Percentiles rank a stretch among this genome's conserved stretches.
phyloP scores from a whole-genome alignment of 2,329 filamentous ascomycete genomes.

The Pestalotiopsis sp. region DNA sequence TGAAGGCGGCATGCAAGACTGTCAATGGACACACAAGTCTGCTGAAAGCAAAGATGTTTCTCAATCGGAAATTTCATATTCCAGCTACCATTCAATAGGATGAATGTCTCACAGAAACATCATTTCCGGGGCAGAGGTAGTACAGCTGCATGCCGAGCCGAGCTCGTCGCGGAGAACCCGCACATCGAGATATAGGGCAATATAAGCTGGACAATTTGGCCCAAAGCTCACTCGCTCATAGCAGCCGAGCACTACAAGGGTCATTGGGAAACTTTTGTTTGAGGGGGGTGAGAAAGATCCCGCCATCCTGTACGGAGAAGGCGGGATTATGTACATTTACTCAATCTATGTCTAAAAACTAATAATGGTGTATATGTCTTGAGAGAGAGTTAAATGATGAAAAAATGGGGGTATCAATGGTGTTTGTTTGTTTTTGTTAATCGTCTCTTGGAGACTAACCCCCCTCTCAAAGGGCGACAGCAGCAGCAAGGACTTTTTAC shows the following conservation, averaged over 20 bases:
- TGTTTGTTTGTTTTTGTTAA: neutral
- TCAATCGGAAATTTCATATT: neutral
- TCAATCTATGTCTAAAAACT: constrained; percentile 10
- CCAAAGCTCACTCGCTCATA: neutral
- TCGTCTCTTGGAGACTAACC: neutral
- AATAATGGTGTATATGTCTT: neutral
- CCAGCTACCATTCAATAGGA: neutral
- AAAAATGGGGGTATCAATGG: constrained; percentile 3
- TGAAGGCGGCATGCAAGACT: neutral
- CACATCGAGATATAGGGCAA: neutral
- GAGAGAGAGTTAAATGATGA: constrained; percentile 2
- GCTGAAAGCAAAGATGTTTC: neutral
- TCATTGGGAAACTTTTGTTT: neutral
- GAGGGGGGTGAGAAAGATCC: constrained; percentile 8
- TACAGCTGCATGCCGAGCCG: neutral
- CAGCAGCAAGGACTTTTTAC: neutral
- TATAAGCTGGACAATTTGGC: neutral
- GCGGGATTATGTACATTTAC: constrained; percentile 7
- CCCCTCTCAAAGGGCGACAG: neutral
- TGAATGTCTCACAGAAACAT: neutral
- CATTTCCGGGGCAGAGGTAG: neutral
- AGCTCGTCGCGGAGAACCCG: neutral
- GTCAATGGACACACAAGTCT: neutral
- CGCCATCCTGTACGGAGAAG: neutral
- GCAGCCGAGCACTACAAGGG: neutral